Conservation (phyloP, 129 eudicot genomes). For the Arctium lappa region DNA sequence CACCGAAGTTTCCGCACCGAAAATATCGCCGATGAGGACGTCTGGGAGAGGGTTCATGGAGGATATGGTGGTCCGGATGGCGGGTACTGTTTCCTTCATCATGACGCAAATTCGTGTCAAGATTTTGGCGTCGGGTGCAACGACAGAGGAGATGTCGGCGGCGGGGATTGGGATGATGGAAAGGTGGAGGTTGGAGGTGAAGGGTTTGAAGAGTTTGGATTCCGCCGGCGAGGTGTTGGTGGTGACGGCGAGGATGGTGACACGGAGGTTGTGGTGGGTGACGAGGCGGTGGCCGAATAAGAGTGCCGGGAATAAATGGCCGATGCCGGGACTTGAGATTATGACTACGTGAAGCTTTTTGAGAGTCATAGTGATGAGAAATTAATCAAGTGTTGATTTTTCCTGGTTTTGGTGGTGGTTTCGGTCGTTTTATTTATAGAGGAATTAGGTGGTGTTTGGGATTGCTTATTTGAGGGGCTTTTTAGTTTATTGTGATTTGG, state of each 20-base stretch:
- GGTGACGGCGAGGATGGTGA: conserved; percentile 40
- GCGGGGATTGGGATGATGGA: conserved; percentile 39
- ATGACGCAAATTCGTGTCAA: conserved; percentile 36
- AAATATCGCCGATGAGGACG: conserved; percentile 44
- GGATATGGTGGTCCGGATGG: conserved; percentile 31
- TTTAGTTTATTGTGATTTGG: too few species aligned
- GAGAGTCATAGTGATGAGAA: conserved; percentile 12
- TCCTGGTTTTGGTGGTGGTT: not conserved
- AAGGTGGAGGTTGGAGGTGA: conserved; percentile 8
- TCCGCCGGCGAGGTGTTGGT: conserved; percentile 7
- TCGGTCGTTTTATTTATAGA: not conserved
- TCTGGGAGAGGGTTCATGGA: conserved; percentile 38
- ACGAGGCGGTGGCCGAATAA: conserved; percentile 39
- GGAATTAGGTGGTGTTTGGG: too few species aligned
- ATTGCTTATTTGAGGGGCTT: too few species aligned
- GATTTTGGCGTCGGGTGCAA: conserved; percentile 28
- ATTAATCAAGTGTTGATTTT: not conserved
- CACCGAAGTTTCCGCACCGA: conserved; percentile 28
- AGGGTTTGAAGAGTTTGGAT: conserved; percentile 13
- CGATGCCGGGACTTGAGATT: conserved; percentile 49
- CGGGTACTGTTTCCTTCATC: conserved; percentile 46
- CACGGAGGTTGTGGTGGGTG: conserved; percentile 34
- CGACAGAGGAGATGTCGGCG: conserved; percentile 39
- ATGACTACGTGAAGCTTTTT: conserved; percentile 42
- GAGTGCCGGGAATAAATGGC: conserved; percentile 44